These are phyloP conservation scores for Canavalia gladiata DNA, from an alignment of 306 rosid species.

Conservation along the genomic window DNA sequence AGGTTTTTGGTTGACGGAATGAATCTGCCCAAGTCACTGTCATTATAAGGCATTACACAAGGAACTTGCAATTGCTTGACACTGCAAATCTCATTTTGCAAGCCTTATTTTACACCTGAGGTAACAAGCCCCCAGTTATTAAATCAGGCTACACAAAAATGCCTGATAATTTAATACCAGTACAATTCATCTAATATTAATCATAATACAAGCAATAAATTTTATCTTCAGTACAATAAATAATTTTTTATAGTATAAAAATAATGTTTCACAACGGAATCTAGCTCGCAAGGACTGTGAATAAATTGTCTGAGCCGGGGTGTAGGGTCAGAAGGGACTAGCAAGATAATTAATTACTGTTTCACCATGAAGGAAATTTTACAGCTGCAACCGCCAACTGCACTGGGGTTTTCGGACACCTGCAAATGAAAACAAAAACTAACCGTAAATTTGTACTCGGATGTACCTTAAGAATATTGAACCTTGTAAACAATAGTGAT, in stretches of 20 bases:
- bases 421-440: conserved; percentile 54
- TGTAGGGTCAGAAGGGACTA: conserved; percentile 21
- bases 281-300: neutral
- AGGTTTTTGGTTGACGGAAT: neutral
- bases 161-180: conserved; percentile 39
- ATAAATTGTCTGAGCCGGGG: conserved; percentile 1
- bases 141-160: conserved; percentile 33
- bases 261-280: conserved; percentile 5
- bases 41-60: neutral
- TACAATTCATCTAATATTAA: conserved; percentile 40
- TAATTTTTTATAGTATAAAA: conserved; percentile 28
- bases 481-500: neutral
- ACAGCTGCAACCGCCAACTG: conserved; percentile 96
- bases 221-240: conserved; percentile 39
- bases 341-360: conserved; percentile 51
- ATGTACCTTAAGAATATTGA: neutral
- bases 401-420: conserved; percentile 96
- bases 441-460: neutral
- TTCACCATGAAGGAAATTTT: conserved; percentile 96
- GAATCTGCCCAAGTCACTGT: conserved; percentile 3
- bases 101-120: neutral
- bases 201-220: conserved; percentile 32
- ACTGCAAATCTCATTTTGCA: neutral
- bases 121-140: neutral
- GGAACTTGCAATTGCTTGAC: conserved; percentile 4